Evolutionary conservation across 352 stramenopile genomes (phyloP).

Genomic region (Globisporangium barbulae): DNA sequence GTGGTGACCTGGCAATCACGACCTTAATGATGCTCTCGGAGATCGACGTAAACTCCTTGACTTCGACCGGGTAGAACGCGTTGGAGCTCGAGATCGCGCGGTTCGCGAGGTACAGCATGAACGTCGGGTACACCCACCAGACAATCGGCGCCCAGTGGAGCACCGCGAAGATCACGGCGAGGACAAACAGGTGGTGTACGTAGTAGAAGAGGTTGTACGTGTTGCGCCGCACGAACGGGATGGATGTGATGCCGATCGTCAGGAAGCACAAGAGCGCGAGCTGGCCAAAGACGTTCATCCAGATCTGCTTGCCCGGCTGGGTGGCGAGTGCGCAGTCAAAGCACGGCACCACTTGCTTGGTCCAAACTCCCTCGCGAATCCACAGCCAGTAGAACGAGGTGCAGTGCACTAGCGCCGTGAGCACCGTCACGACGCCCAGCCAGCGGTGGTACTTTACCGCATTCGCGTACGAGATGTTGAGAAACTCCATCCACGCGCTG

Average conservation of each 20-base stretch:
- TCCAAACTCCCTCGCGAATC: conserved; percentile 22
- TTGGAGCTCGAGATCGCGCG: conserved; percentile 35
- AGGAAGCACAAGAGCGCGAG: conserved; percentile 39
- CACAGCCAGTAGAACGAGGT: conserved; percentile 30
- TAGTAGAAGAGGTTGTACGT: conserved; percentile 47
- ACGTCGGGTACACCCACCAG: conserved; percentile 33
- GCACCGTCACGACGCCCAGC: conserved; percentile 33
- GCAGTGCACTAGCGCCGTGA: conserved; percentile 32
- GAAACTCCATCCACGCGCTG: conserved; percentile 53
- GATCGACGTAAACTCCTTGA: conserved; percentile 29
- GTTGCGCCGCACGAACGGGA: conserved; percentile 35
- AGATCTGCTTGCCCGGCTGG: conserved; percentile 24
- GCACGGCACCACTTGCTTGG: conserved; percentile 31
- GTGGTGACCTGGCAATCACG: conserved; percentile 23
- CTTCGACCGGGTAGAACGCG: conserved; percentile 22
- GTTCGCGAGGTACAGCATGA: conserved; percentile 38
- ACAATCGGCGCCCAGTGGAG: conserved; percentile 38
- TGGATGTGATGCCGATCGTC: conserved; percentile 35
- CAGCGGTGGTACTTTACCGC: conserved; percentile 54
- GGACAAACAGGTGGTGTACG: conserved; percentile 46
- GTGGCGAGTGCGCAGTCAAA: conserved; percentile 34
- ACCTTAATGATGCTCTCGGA: conserved; percentile 32
- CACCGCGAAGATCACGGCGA: conserved; percentile 36
- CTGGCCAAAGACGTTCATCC: conserved; percentile 51
- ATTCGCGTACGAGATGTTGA: conserved; percentile 55